Conservation (phyloP, 192 early-diverging fungal genomes). For the Gamsiella multidivaricata region DNA sequence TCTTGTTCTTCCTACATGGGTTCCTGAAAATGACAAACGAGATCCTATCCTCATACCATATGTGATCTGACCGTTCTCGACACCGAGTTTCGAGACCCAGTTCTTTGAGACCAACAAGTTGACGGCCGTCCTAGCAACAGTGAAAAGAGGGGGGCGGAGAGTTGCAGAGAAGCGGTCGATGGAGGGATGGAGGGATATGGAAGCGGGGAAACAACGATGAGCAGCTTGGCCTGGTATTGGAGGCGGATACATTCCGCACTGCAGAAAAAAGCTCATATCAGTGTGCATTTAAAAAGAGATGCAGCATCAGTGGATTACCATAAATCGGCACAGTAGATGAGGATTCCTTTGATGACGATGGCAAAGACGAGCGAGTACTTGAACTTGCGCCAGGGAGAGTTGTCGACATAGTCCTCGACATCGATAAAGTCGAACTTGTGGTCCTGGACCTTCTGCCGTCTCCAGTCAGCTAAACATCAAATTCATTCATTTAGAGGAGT, state of each 20-base stretch:
- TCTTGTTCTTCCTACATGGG: neutral
- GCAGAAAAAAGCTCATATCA: neutral
- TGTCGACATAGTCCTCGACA: constrained; percentile 75
- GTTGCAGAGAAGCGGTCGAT: neutral
- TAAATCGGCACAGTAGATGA: constrained; percentile 86
- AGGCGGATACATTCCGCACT: no score
- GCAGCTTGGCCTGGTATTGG: no score
- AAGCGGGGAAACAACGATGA: neutral
- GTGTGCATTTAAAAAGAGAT: neutral
- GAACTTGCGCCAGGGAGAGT: constrained; percentile 53
- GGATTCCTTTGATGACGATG: constrained; percentile 75
- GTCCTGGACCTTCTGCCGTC: constrained; percentile 79
- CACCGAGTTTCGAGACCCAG: constrained; percentile 26
- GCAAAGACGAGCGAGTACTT: constrained; percentile 71
- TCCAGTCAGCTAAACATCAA: constrained; percentile 70
- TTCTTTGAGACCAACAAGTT: constrained; percentile 34
- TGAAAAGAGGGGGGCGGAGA: neutral
- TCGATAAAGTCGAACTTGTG: constrained; percentile 93
- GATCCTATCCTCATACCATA: neutral
- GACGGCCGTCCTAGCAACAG: constrained; percentile 39
- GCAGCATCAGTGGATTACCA: constrained; percentile 42
- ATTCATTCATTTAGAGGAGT: neutral
- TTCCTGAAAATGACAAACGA: neutral
- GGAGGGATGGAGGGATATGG: neutral
- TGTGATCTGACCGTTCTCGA: constrained; percentile 1